Conservation (phyloP, 306 rosid genomes). For the Vigna unguiculata region DNA sequence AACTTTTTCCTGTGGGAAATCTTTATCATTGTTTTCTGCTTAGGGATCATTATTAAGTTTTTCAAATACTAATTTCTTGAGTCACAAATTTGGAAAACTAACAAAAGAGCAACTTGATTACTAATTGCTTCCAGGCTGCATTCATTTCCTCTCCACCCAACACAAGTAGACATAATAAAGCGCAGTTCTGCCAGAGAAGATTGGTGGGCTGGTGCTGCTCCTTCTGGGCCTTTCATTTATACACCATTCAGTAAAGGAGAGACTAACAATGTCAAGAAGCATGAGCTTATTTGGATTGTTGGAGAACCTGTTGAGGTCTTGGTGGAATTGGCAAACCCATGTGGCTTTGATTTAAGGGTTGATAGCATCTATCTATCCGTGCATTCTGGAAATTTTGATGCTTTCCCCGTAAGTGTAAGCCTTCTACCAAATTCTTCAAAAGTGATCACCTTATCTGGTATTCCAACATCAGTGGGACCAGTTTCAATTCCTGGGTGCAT, state of each 20-base stretch:
- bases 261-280: constrained; percentile 68
- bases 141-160: constrained; percentile 86
- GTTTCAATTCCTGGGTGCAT: constrained; percentile 91
- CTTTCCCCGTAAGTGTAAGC: constrained; percentile 83
- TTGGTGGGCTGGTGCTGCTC: constrained; percentile 97
- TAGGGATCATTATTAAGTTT: constrained; percentile 25
- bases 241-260: constrained; percentile 99
- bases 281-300: constrained; percentile 85
- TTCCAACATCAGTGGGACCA: constrained; percentile 85
- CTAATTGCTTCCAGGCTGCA: constrained; percentile 69
- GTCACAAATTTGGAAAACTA: constrained; percentile 33
- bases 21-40: constrained; percentile 4
- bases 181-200: constrained; percentile 90
- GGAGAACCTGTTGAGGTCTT: constrained; percentile 95
- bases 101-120: constrained; percentile 31
- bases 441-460: constrained; percentile 90
- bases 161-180: constrained; percentile 91
- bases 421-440: constrained; percentile 94
- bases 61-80: constrained; percentile 29
- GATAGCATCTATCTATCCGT: constrained; percentile 94
- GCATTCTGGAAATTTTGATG: constrained; percentile 90
- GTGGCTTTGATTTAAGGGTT: constrained; percentile 94
- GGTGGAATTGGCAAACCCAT: constrained; percentile 97
- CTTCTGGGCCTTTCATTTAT: constrained; percentile 96
- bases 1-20: constrained; percentile 29